These are phyloP conservation scores for Hansfordia pulvinata DNA, from an alignment of 2,329 filamentous ascomycete species.

Conservation along the genomic window DNA sequence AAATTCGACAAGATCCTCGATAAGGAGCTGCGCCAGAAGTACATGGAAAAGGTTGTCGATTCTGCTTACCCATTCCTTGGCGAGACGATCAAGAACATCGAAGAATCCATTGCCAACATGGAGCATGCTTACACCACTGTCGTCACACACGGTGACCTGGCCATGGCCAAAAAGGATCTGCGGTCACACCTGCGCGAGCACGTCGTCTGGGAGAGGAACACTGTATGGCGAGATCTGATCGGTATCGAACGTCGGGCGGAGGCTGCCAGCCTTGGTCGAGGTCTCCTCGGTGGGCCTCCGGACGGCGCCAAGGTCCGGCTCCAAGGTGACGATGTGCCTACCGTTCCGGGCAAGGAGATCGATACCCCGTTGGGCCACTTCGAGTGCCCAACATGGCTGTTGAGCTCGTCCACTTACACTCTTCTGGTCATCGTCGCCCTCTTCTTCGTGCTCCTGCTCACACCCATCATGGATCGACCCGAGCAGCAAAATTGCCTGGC, in stretches of 20 bases:
- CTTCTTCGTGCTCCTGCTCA: conserved; percentile 59
- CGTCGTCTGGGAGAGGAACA: conserved; percentile 97
- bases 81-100: conserved; percentile 55
- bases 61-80: conserved; percentile 70
- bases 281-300: conserved; percentile 63
- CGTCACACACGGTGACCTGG: conserved; percentile 68
- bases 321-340: conserved; percentile 70
- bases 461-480: conserved; percentile 71
- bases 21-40: conserved; percentile 62
- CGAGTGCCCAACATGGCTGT: conserved; percentile 65
- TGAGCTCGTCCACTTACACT: conserved; percentile 69
- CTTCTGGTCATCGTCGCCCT: conserved; percentile 56
- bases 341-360: conserved; percentile 51
- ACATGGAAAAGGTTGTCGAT: conserved; percentile 62
- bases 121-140: conserved; percentile 71
- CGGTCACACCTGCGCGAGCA: conserved; percentile 87
- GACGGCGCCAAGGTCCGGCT: conserved; percentile 55
- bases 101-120: conserved; percentile 59
- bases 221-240: conserved; percentile 98
- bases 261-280: conserved; percentile 80
- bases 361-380: conserved; percentile 69
- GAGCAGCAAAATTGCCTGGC: conserved; percentile 96
- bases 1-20: conserved; percentile 97
- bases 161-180: conserved; percentile 69
- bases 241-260: conserved; percentile 92